Base-by-base conservation (phyloP, 768 basidiomycete genomes). In the Boletus rufocinnamomeus region DNA sequence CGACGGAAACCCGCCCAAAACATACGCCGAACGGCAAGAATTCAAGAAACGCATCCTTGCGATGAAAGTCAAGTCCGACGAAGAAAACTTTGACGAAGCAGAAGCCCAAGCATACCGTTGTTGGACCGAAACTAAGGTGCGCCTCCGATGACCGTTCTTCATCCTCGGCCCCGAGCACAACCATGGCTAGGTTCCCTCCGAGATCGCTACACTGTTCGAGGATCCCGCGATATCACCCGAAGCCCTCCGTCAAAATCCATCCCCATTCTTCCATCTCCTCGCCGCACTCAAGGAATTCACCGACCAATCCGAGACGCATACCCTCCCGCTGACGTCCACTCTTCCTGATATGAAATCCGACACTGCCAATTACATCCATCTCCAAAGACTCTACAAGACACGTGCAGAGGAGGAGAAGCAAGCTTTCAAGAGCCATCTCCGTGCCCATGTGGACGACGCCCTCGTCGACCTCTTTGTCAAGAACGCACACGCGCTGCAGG, bases 61-160 rank as follows among this genome's bases (percentile, higher is more conserved):
- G 1, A 83, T 87, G 79, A 86, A 87, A 66, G 69, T 82, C 57
- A 93, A 93, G 66, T 64, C 75, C 0, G 97, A 99, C 69, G 94
- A 98, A 69, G 97, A 99, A 78, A 99, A 98, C 75, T 95, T 95
- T 69, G 96, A 97, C 59, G 96, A 98, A 73, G 96, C 95, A 2
- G 83, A 89, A 66, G 80, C 88, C 8, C 91, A 97, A 69, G 92
- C 90, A 0, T 95, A 91, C 72, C 85, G 91, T 28, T 83, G 83
- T 54, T 95, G 86, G 87, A 84, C 84, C 0, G 77, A 77, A 53
- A 82, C 82, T 21, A 76, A 75, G 46, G 82, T 81, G 54, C 17
- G 64, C 17, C 25, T 9, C 10, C n/a, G 10, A 16, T 28, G n/a
- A 27, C 17, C 16, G 2, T 25, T n/a, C 19, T 4, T 23, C 28